Conservation (phyloP, 2,329 filamentous ascomycete species). For the Colletotrichum ledebouriae region DNA sequence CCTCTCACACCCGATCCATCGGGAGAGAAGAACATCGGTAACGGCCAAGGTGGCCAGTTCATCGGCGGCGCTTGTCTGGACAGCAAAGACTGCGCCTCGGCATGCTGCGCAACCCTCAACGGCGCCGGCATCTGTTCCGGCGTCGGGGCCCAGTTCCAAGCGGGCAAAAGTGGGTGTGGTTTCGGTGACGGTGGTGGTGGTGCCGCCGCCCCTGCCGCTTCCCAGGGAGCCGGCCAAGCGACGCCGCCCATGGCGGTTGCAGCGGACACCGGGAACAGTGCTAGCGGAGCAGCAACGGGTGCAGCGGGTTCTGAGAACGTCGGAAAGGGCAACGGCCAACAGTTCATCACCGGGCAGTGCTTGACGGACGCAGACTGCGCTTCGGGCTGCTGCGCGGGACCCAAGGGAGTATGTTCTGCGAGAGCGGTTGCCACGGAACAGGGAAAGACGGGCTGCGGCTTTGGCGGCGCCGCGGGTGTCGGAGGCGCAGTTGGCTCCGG, state of each 20-base stretch:
- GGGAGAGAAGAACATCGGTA: constrained; percentile 48
- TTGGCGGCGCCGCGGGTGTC: no score
- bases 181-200: constrained; percentile 42
- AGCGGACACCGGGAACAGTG: constrained; percentile 1
- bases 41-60: constrained; percentile 47
- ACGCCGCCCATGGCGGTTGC: constrained; percentile 23
- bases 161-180: constrained; percentile 49
- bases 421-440: constrained; percentile 48
- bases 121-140: constrained; percentile 50
- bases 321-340: constrained; percentile 49
- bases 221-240: neutral
- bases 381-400: constrained; percentile 50
- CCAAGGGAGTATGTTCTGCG: constrained; percentile 53
- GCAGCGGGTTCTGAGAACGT: constrained; percentile 45
- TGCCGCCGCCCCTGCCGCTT: constrained; percentile 4
- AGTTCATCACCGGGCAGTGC: constrained; percentile 54
- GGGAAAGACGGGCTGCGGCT: constrained; percentile 45
- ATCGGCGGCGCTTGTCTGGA: constrained; percentile 49
- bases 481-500: no score
- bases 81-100: constrained; percentile 48
- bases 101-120: constrained; percentile 45
- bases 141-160: constrained; percentile 45
- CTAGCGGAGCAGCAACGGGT: neutral
- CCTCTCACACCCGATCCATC: constrained; percentile 47
- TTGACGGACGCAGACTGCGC: constrained; percentile 50